phyloP scores from a whole-genome alignment of 768 basidiomycete species.

The Boletus coccyginus region DNA sequence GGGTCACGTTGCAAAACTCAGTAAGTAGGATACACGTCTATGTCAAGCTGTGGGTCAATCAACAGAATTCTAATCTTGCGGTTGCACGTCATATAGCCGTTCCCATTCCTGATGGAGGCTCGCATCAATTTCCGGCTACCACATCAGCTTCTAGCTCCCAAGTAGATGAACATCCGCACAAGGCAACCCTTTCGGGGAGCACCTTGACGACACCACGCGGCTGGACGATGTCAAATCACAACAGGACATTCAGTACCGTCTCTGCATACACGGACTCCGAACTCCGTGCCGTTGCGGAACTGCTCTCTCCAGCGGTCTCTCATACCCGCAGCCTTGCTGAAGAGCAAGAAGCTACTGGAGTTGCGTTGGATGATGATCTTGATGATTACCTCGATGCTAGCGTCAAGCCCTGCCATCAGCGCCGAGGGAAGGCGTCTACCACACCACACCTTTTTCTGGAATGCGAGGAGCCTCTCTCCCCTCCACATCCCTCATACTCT shows the following conservation, averaged over 20 bases:
- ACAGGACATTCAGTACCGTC: conserved; percentile 40
- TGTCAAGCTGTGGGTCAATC: conserved; percentile 20
- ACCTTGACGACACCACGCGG: conserved; percentile 23
- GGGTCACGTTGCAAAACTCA: conserved; percentile 20
- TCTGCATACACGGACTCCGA: conserved; percentile 50
- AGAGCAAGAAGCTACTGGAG: conserved; percentile 22
- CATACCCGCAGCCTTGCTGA: conserved; percentile 22
- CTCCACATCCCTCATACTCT: conserved; percentile 18
- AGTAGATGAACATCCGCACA: conserved; percentile 20
- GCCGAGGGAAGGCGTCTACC: conserved; percentile 5
- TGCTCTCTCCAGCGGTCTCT: conserved; percentile 38
- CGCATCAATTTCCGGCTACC: conserved; percentile 13
- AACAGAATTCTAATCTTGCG: conserved; percentile 24
- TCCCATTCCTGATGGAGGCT: conserved; percentile 17
- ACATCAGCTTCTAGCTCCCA: conserved; percentile 11
- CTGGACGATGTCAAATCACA: conserved; percentile 25
- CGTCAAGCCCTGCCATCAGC: conserved; percentile 12
- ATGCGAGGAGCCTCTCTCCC: conserved; percentile 31
- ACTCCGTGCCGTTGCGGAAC: conserved; percentile 48
- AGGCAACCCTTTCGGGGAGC: conserved; percentile 21
- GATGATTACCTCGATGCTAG: conserved; percentile 31
- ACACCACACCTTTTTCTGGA: conserved; percentile 30
- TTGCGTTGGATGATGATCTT: conserved; percentile 25
- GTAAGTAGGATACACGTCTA: conserved; percentile 27
- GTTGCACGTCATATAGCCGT: conserved; percentile 19